Evolutionary conservation across 192 early-diverging fungal genomes (phyloP).

Genomic region (Coemansia sp.): DNA sequence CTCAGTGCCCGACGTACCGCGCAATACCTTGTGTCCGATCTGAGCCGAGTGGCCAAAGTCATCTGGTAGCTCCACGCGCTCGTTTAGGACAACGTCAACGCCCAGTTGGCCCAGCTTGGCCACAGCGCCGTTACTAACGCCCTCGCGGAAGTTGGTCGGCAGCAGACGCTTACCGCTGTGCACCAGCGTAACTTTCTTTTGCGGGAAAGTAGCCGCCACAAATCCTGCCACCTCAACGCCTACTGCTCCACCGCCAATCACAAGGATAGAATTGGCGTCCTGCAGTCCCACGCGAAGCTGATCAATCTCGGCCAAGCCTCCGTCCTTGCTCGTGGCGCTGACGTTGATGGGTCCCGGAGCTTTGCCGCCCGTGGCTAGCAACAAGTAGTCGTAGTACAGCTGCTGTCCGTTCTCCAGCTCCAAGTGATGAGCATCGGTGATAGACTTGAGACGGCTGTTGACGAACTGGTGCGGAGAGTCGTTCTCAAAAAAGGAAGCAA

Average conservation of each 20-base stretch:
- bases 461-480: slow-evolving; percentile 46
- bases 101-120: slow-evolving; percentile 51
- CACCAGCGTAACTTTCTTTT: slow-evolving; percentile 54
- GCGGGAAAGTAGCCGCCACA: slow-evolving; percentile 42
- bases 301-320: slow-evolving; percentile 31
- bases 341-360: slow-evolving; percentile 49
- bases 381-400: slow-evolving; percentile 56
- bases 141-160: slow-evolving; percentile 50
- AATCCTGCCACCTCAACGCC: slow-evolving; percentile 64
- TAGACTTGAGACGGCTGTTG: slow-evolving; percentile 29
- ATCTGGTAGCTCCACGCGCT: slow-evolving; percentile 45
- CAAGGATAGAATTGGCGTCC: slow-evolving; percentile 49
- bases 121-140: slow-evolving; percentile 39
- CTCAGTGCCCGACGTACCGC: slow-evolving; percentile 43
- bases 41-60: slow-evolving; percentile 23
- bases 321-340: slow-evolving; percentile 33
- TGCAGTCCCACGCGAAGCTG: slow-evolving; percentile 40
- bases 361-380: slow-evolving; percentile 59
- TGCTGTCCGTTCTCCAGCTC: slow-evolving; percentile 35
- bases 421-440: slow-evolving; percentile 37
- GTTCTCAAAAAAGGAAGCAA: slow-evolving; percentile 45
- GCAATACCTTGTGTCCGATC: slow-evolving; percentile 33
- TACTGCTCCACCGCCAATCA: slow-evolving; percentile 63
- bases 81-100: slow-evolving; percentile 57
- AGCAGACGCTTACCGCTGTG: slow-evolving; percentile 53